These are phyloP conservation scores for Aspergillus unguis DNA, from an alignment of 2,329 filamentous ascomycete species.

Conservation along the genomic window DNA sequence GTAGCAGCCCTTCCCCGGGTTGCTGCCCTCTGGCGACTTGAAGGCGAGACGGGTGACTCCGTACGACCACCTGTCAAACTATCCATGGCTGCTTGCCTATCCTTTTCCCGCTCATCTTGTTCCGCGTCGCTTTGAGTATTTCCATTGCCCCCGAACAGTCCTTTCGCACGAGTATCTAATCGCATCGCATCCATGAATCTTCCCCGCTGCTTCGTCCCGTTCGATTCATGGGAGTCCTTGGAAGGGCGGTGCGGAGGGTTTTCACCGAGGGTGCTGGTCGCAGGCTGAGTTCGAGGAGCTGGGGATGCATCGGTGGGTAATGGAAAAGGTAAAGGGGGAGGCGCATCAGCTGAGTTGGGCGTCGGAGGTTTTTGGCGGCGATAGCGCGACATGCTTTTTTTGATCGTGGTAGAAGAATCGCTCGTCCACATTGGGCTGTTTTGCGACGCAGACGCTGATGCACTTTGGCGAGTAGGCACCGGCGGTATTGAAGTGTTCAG, in stretches of 20 bases:
- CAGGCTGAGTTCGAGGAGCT: slow-evolving; percentile 3
- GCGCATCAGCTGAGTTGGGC: slow-evolving; percentile 11
- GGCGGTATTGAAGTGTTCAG: slow-evolving; percentile 12
- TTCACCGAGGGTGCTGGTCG: not conserved
- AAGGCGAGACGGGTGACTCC: slow-evolving; percentile 1
- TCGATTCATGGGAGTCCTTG: not conserved
- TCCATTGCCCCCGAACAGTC: not conserved
- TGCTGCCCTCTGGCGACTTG: slow-evolving; percentile 11
- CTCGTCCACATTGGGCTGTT: not conserved
- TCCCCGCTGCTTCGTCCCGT: not conserved
- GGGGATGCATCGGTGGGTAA: slow-evolving; percentile 10
- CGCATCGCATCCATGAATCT: slow-evolving; percentile 5
- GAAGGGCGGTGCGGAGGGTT: not conserved
- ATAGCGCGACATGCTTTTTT: slow-evolving; percentile 36
- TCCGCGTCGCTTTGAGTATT: slow-evolving; percentile 8
- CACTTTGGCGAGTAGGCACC: slow-evolving; percentile 19
- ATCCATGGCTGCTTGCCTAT: slow-evolving; percentile 34
- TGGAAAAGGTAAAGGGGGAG: slow-evolving; percentile 11
- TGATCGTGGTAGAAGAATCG: slow-evolving; percentile 20
- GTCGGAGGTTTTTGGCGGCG: slow-evolving; percentile 26
- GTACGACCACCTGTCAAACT: slow-evolving; percentile 30
- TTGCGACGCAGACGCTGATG: slow-evolving; percentile 14
- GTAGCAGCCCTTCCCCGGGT: slow-evolving; percentile 14
- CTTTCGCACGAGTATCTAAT: slow-evolving; percentile 8
- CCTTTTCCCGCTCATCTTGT: slow-evolving; percentile 22